Base-by-base conservation (phyloP, 345 rosid species). In the Camelina hispida region DNA sequence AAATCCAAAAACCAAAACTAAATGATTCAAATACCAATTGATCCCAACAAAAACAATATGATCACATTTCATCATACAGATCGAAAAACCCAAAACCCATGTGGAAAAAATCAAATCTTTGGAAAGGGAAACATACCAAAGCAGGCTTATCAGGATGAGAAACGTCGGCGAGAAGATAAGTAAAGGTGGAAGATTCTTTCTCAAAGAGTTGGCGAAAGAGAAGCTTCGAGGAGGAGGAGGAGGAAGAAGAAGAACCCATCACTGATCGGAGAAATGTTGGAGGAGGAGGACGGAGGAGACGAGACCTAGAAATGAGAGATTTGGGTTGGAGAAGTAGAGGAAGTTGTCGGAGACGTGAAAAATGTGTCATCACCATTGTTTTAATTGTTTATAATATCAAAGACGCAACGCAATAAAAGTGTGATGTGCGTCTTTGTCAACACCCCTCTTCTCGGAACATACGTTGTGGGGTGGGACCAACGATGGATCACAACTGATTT, bases 151-250 rank as follows among this genome's bases (percentile, higher is more conserved):
- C 92, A 0, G 92, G 91, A 74, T 92, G 93, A 13, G 92, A 75
- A 17, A 82, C 71, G 62, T 94, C 97, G 12, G 97, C 98, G n/a
- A 94, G 96, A 23, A 94, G 91, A 60, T 92, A 95, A 42, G 99
- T 92, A 70, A 56, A 95, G 15, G 99, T 95, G 1, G 84, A 92
- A 3, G 99, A 91, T 2, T 92, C 97, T 82, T 87, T 86, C 91
- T 95, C 97, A 47, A 92, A 95, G 63, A 90, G 81, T 78, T 95
- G 99, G 47, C 97, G 97, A 66, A 92, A 90, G 77, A 95, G 69
- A 28, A 95, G 85, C 85, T 82, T 85, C 2, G 83, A 59, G 16
- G 48, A 44, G 12, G 90, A 75, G 11, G 90, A 43, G 10, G 89
- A 75, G 9, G 90, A 67, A 0, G 87, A 72, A 50, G 68, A 78